Evolutionary conservation across 371 early-diverging fungal species (phyloP).

Genomic region (Mucor circinelloides): DNA sequence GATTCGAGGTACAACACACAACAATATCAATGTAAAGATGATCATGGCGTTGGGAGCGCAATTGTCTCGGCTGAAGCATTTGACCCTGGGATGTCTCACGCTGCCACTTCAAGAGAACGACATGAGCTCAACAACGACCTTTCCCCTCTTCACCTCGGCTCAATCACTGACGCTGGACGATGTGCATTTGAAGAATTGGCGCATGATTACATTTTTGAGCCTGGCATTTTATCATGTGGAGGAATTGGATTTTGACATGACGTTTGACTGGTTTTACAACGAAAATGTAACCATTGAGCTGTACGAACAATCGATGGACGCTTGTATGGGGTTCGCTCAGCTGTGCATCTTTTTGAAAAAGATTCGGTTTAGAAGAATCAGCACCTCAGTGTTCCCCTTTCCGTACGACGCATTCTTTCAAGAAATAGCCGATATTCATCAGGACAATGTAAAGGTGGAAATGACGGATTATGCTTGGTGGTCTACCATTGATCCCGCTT

Average conservation of each 20-base stretch:
- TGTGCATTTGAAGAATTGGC: conserved; percentile 26
- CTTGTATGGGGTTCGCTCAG: conserved; percentile 32
- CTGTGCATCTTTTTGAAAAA: conserved; percentile 25
- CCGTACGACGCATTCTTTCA: conserved; percentile 34
- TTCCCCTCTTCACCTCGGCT: conserved; percentile 24
- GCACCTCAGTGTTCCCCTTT: conserved; percentile 27
- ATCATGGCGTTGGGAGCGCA: conserved; percentile 29
- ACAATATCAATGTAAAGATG: conserved; percentile 16
- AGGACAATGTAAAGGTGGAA: conserved; percentile 12
- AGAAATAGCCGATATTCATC: conserved; percentile 20
- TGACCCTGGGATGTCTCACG: conserved; percentile 21
- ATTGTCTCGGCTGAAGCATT: conserved; percentile 16
- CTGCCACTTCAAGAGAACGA: conserved; percentile 20
- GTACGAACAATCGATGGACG: conserved; percentile 29
- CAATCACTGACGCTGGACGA: conserved; percentile 19
- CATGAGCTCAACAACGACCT: conserved; percentile 17
- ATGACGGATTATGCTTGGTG: conserved; percentile 32
- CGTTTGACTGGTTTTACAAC: conserved; percentile 32
- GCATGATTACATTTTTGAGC: conserved; percentile 25
- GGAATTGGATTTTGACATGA: conserved; percentile 27
- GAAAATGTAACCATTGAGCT: conserved; percentile 25
- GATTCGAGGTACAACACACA: conserved; percentile 14
- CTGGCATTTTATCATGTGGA: conserved; percentile 29
- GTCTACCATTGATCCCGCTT: conserved; percentile 26
- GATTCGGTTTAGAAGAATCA: conserved; percentile 22